A percentile compares a stretch with the other conserved stretches of the same genome.
phyloP scores from a whole-genome alignment of 257 asterid genomes.

The Solanum ossicruentum region DNA sequence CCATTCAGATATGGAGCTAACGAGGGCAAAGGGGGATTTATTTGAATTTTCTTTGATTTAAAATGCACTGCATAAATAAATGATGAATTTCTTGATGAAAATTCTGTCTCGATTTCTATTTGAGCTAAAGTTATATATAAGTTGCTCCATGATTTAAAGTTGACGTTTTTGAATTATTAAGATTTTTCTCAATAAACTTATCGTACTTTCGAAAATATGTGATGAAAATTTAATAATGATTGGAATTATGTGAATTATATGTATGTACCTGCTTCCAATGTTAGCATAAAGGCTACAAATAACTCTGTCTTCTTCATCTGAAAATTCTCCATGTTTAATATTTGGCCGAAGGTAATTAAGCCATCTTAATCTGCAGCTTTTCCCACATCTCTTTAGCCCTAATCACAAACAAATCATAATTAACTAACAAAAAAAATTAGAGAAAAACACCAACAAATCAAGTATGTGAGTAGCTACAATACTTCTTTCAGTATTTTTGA shows the following conservation, averaged over 20 bases:
- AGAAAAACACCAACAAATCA: background rate
- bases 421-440: background rate
- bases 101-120: background rate
- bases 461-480: background rate
- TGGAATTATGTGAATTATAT: background rate
- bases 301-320: constrained; percentile 55
- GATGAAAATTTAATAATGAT: background rate
- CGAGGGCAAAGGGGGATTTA: background rate
- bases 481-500: too few species aligned
- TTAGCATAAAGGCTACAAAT: constrained; percentile 56
- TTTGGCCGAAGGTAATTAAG: constrained; percentile 79
- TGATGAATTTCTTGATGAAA: background rate
- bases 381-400: constrained; percentile 75
- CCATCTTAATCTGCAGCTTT: constrained; percentile 87
- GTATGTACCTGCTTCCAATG: constrained; percentile 75
- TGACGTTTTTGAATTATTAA: background rate
- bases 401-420: background rate
- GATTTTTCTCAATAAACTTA: background rate
- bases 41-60: background rate
- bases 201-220: background rate
- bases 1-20: background rate
- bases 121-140: background rate
- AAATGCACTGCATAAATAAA: background rate
- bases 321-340: constrained; percentile 71
- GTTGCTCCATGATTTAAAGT: background rate